These are phyloP conservation scores for Scedosporium minutisporum DNA, from an alignment of 2,329 filamentous ascomycete species.

Conservation along the genomic window DNA sequence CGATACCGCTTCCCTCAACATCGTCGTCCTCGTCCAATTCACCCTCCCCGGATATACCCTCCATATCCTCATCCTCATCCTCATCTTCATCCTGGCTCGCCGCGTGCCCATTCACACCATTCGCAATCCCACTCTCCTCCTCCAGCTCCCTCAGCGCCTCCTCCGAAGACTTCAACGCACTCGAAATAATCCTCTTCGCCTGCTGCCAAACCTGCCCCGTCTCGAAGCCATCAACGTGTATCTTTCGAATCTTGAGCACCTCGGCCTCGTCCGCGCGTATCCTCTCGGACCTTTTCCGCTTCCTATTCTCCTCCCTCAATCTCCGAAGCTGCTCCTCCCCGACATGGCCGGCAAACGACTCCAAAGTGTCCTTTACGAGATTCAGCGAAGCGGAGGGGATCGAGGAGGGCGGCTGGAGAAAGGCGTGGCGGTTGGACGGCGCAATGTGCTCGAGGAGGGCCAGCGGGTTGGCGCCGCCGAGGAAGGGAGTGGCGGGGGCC, in stretches of 20 bases:
- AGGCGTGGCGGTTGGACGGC: slow-evolving; percentile 55
- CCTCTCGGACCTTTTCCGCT: slow-evolving; percentile 58
- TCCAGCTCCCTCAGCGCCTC: slow-evolving; percentile 38
- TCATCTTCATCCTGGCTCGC: slow-evolving; percentile 22
- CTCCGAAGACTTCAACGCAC: slow-evolving; percentile 39
- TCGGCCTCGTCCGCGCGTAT: slow-evolving; percentile 19
- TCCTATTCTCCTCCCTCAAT: slow-evolving; percentile 59
- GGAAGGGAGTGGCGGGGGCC: slow-evolving; percentile 25
- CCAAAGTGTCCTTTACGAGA: slow-evolving; percentile 71
- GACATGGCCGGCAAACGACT: slow-evolving; percentile 65
- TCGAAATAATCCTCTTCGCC: slow-evolving; percentile 67
- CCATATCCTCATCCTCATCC: slow-evolving; percentile 7
- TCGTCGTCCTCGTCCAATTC: slow-evolving; percentile 23
- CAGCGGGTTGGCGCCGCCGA: slow-evolving; percentile 26
- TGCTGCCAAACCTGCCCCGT: slow-evolving; percentile 92
- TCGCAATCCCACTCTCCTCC: slow-evolving; percentile 35
- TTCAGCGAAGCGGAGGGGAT: slow-evolving; percentile 62
- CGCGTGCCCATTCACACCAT: slow-evolving; percentile 13
- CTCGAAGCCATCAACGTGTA: slow-evolving; percentile 81
- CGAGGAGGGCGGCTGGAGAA: slow-evolving; percentile 62
- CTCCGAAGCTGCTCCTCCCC: slow-evolving; percentile 62
- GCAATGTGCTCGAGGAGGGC: slow-evolving; percentile 48
- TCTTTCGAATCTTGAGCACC: slow-evolving; percentile 66
- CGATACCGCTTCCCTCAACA: slow-evolving; percentile 17
- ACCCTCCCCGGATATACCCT: slow-evolving; percentile 21